A percentile compares a stretch with the other conserved stretches of the same genome.
Conservation (phyloP, 2,329 filamentous ascomycete genomes). For the Phyllosticta capitalensis region DNA sequence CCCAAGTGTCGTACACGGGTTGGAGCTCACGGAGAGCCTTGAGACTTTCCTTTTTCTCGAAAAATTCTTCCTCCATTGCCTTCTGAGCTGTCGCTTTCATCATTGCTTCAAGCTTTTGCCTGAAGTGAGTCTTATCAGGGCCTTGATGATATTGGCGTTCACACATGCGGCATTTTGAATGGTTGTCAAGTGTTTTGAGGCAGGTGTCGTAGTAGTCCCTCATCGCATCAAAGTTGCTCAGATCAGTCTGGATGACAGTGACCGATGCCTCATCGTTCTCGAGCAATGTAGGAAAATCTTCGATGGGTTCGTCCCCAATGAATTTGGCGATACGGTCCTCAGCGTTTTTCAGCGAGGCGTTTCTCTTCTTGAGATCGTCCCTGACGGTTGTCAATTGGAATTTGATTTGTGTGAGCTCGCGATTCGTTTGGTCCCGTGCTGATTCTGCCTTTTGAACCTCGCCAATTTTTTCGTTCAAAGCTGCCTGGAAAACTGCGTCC, state of each 20-base stretch:
- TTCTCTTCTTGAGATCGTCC: constrained; percentile 55
- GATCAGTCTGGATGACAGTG: constrained; percentile 49
- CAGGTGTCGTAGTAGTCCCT: constrained; percentile 64
- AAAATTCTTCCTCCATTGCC: constrained; percentile 38
- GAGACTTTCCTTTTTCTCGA: constrained; percentile 45
- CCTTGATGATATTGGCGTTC: constrained; percentile 53
- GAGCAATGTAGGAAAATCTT: constrained; percentile 43
- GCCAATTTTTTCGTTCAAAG: constrained; percentile 48
- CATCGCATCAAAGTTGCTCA: constrained; percentile 59
- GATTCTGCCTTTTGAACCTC: constrained; percentile 56
- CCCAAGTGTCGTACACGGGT: constrained; percentile 64
- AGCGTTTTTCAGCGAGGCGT: constrained; percentile 52
- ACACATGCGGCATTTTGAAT: constrained; percentile 70
- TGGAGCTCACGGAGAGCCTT: constrained; percentile 46
- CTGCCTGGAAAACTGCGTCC: constrained; percentile 59
- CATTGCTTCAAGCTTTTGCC: constrained; percentile 46
- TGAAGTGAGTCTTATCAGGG: constrained; percentile 53
- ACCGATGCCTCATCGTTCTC: constrained; percentile 42
- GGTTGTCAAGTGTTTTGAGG: constrained; percentile 53
- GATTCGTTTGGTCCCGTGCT: constrained; percentile 58
- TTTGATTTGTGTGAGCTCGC: constrained; percentile 68
- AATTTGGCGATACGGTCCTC: constrained; percentile 48
- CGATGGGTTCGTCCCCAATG: constrained; percentile 16
- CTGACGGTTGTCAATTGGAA: constrained; percentile 59
- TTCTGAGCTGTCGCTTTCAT: not conserved